Evolutionary conservation across 192 early-diverging fungal genomes (phyloP).

Genomic region (Geranomyces variabilis): DNA sequence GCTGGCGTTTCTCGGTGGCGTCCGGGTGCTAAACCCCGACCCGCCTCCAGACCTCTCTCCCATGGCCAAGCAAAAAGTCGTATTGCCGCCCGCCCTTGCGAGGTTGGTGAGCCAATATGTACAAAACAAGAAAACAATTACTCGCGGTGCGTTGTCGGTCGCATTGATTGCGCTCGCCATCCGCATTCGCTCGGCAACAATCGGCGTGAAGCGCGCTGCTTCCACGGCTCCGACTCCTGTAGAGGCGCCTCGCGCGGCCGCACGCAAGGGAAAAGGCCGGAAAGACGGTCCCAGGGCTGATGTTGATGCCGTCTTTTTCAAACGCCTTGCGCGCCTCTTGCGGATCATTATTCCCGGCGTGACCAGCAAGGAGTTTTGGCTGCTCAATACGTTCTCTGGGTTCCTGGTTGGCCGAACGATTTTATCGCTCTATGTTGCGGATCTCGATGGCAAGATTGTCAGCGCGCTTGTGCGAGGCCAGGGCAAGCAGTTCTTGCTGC

Average conservation of each 20-base stretch:
- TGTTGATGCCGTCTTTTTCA: conserved; percentile 62
- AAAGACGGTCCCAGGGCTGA: conserved; percentile 43
- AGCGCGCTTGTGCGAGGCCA: conserved; percentile 76
- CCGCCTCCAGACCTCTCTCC: no score
- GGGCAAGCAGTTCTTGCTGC: conserved; percentile 78
- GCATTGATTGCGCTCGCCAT: conserved; percentile 25
- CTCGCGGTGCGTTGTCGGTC: conserved; percentile 13
- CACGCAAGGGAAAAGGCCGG: conserved; percentile 31
- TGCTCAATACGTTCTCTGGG: conserved; percentile 81
- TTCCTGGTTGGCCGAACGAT: conserved; percentile 90
- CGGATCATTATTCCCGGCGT: conserved; percentile 86
- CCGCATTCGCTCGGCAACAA: conserved; percentile 19
- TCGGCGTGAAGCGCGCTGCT: neutral
- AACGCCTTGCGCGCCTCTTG: conserved; percentile 70
- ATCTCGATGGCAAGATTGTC: conserved; percentile 83
- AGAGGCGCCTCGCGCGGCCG: neutral
- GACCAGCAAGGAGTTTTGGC: conserved; percentile 79
- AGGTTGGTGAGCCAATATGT: conserved; percentile 34
- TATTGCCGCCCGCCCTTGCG: conserved; percentile 31
- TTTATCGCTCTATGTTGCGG: conserved; percentile 88
- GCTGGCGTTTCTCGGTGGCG: no score
- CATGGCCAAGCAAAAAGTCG: conserved; percentile 25
- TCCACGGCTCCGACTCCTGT: neutral
- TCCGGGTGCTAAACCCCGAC: no score
- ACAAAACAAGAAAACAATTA: conserved; percentile 32